Evolutionary conservation across 2,329 filamentous ascomycete species (phyloP), one percentile per base, ranked within the genome.

Genomic region (Polytolypa hystricis): DNA sequence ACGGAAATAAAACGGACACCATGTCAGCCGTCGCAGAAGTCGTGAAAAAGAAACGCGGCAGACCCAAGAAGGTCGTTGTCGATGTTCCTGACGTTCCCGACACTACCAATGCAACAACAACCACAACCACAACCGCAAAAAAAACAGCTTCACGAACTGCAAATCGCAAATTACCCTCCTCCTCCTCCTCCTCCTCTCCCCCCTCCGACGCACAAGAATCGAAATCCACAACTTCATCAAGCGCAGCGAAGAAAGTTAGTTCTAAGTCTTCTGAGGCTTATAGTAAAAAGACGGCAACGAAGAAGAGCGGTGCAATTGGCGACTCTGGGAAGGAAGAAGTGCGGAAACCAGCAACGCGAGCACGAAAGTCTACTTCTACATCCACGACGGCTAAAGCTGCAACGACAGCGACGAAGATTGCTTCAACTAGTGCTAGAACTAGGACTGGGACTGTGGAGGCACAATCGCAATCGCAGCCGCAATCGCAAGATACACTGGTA

Each of bases 61-160:
- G 39, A n/a, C 33, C 34, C 5, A 41, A 32, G 25, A 41, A 37
- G 20, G 11, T 20, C 18, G 28, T 25, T n/a, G 18, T 16, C n/a
- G 33, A n/a, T 8, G 10, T 12, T 2, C n/a, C n/a, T n/a, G n/a
- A n/a, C n/a, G n/a, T n/a, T n/a, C n/a, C n/a, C n/a, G n/a, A n/a
- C n/a, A 23, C 5, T 18, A 17, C 16, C 21, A 16, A 34, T 12
- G n/a, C 19, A 23, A 17, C 33, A 15, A 10, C 5, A 9, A 18
- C 10, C 19, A 20, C 10, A 10, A 18, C n/a, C 19, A 30, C 25
- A 16, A 9, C 17, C 10, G 19, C 34, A 8, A 18, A 18, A 20
- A 3, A 17, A 32, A 9, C 30, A 10, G 16, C 12, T 19, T 37
- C 34, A 2, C 21, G 6, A 17, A 15, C 27, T 4, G n/a, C 15